These are phyloP conservation scores for Solanum gracilifrons DNA, from an alignment of 257 asterid species.

Conservation along the genomic window DNA sequence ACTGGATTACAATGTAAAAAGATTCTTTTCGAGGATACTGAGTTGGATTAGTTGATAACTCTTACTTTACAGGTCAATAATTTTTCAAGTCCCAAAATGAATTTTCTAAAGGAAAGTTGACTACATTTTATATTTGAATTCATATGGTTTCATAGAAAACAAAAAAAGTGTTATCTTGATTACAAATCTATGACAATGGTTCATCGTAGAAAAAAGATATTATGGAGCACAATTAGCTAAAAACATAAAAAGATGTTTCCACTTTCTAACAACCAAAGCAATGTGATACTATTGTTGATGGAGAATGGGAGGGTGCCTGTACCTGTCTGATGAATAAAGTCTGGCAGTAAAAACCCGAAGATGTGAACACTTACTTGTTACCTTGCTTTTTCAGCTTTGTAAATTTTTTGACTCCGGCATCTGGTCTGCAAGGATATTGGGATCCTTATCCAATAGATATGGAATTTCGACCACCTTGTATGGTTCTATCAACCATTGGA, in stretches of 20 bases:
- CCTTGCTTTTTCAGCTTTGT: conserved; percentile 57
- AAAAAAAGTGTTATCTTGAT: not conserved
- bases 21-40: too few species aligned
- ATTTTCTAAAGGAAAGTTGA: too few species aligned
- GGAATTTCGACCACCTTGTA: conserved; percentile 93
- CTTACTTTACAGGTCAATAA: too few species aligned
- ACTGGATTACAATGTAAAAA: not conserved
- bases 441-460: conserved; percentile 96
- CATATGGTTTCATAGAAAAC: too few species aligned
- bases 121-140: too few species aligned
- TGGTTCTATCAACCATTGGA: conserved; percentile 86
- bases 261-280: not conserved
- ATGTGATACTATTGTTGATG: not conserved
- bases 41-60: too few species aligned
- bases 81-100: too few species aligned
- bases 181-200: not conserved
- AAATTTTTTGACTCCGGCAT: conserved; percentile 72
- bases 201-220: not conserved
- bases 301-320: not conserved
- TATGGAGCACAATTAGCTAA: not conserved
- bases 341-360: not conserved
- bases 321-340: not conserved
- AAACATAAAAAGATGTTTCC: not conserved
- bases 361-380: not conserved
- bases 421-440: conserved; percentile 92